A percentile compares a stretch with the other conserved stretches of the same genome.
phyloP scores from a whole-genome alignment of 768 basidiomycete genomes.

The Cystobasidium ongulense region DNA sequence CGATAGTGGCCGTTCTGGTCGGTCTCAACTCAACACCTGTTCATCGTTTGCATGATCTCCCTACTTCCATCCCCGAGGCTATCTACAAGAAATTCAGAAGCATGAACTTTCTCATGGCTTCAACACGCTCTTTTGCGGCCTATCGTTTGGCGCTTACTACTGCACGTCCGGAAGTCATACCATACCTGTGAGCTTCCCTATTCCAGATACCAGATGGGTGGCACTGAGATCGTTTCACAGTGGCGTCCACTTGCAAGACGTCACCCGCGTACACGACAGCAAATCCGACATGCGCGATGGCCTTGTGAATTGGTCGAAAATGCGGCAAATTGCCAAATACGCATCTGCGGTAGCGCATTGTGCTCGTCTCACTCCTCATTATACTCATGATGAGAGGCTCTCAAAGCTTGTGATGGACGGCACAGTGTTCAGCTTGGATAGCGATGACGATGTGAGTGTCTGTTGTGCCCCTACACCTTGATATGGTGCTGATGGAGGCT shows the following conservation, averaged over 20 bases:
- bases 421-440: conserved; percentile 28
- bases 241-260: conserved; percentile 82
- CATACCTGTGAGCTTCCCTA: conserved; percentile 51
- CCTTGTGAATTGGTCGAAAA: conserved; percentile 92
- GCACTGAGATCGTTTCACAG: conserved; percentile 47
- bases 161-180: conserved; percentile 77
- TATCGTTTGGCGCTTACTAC: conserved; percentile 82
- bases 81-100: conserved; percentile 66
- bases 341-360: conserved; percentile 56
- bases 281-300: conserved; percentile 66
- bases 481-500: too few relatives aligned
- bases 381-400: conserved; percentile 33
- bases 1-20: conserved; percentile 67
- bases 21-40: conserved; percentile 79
- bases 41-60: conserved; percentile 63
- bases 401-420: conserved; percentile 36
- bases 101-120: conserved; percentile 74
- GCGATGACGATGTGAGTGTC: conserved; percentile 25
- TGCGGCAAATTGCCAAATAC: conserved; percentile 81
- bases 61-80: conserved; percentile 59
- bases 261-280: conserved; percentile 76
- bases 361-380: conserved; percentile 26
- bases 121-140: conserved; percentile 72
- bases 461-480: too few relatives aligned
- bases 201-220: not conserved